Conservation (phyloP, 1,139 yeast genomes). For the Yamadazyma atlantica region DNA sequence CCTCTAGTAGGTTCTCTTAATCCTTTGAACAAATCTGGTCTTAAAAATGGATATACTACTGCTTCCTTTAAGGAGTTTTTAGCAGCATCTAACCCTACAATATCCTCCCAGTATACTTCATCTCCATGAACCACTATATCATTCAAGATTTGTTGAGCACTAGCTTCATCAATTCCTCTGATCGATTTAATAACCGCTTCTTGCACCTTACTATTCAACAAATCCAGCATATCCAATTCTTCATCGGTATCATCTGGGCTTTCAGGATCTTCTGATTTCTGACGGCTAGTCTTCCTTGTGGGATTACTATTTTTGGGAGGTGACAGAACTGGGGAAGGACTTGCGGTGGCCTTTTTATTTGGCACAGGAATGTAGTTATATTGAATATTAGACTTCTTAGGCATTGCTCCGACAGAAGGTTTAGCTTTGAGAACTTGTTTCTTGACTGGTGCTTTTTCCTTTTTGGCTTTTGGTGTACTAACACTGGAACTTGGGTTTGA, state of each 20-base stretch:
- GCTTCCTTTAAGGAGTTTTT: conserved; percentile 91
- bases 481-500: conserved; percentile 14
- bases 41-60: conserved; percentile 90
- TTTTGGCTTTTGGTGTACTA: conserved; percentile 18
- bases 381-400: conserved; percentile 25
- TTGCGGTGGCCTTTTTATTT: conserved; percentile 6
- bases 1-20: conserved; percentile 95
- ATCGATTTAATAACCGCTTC: conserved; percentile 40
- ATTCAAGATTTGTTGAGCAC: conserved; percentile 69
- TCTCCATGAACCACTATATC: conserved; percentile 95
- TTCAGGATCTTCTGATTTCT: conserved; percentile 10
- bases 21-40: conserved; percentile 92
- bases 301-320: neutral
- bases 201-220: conserved; percentile 66
- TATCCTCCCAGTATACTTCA: conserved; percentile 95
- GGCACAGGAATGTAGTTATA: conserved; percentile 28
- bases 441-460: conserved; percentile 7
- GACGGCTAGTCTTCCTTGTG: neutral
- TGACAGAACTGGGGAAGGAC: conserved; percentile 7
- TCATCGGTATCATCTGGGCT: conserved; percentile 18
- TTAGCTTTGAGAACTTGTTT: conserved; percentile 6
- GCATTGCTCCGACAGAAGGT: conserved; percentile 7
- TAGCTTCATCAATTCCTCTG: conserved; percentile 40
- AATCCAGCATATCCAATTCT: conserved; percentile 17
- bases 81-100: conserved; percentile 90